Evolutionary conservation across 2,329 filamentous ascomycete genomes (phyloP), one percentile per base, ranked within the genome.

Genomic region (Seiridium cupressi): DNA sequence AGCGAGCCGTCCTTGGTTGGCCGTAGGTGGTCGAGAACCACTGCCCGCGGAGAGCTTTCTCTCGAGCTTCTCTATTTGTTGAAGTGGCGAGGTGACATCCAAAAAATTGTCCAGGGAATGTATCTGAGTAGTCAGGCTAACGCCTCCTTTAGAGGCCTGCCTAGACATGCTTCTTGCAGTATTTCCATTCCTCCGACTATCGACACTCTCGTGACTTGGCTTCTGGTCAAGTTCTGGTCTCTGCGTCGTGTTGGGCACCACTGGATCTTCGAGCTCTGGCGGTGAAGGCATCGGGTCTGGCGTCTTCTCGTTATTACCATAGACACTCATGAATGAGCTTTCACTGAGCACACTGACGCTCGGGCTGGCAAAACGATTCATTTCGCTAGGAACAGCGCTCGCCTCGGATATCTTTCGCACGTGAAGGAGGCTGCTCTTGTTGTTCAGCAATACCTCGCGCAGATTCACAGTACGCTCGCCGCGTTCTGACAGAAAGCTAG

Each of bases 241-340:
- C 61, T 34, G 32, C 53, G 58, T 60, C 63, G 54, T 57, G 63
- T 7, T 60, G 64, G 32, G 67, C 66, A 4, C 64, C 65, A 11
- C 64, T 54, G 5, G 63, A 66, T 7, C 67, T 67, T 49, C 49
- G 13, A 35, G 64, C 11, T 62, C 65, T 70, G 13, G 65, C 57
- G 46, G 35, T 40, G 48, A 47, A 35, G 11, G 38, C 42, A 38
- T 44, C 40, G 79, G 80, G 4, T 46, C 54, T 36, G 40, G 54
- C 10, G 54, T 36, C 11, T 31, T 49, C n/a, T 49, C 47, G 36
- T 31, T 49, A 32, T 77, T 72, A 3, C 86, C 87, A 59, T 90
- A 90, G 0, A 90, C 77, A 65, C 87, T 89, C 31, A 83, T 65
- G 65, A 90, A 89, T 0, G 87, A 89, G 69, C 86, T 89, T 70